Evolutionary conservation across 148 eudicot genomes (phyloP).

Genomic region (Heliosperma pusillum): DNA sequence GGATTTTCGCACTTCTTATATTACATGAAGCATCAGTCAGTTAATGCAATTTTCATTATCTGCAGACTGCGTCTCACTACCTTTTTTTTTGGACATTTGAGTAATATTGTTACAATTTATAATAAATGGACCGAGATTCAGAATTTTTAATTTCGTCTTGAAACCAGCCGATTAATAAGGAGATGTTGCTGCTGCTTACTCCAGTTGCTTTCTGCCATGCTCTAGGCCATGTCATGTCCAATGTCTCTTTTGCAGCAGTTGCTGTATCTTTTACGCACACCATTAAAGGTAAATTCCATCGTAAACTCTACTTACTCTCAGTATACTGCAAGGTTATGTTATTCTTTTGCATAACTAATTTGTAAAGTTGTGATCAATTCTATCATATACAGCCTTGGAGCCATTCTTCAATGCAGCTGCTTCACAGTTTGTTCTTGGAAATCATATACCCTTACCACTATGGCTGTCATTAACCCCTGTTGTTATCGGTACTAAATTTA

Average conservation of each 20-base stretch:
- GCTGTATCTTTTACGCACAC: slow-evolving; percentile 99
- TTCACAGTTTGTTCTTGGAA: slow-evolving; percentile 88
- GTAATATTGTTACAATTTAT: no score
- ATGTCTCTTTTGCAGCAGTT: slow-evolving; percentile 94
- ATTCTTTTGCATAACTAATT: neutral
- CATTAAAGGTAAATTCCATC: slow-evolving; percentile 71
- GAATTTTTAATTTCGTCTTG: neutral
- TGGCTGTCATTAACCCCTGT: slow-evolving; percentile 96
- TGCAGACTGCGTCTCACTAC: no score
- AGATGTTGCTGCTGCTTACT: slow-evolving; percentile 73
- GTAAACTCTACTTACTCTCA: no score
- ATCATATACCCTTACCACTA: slow-evolving; percentile 60
- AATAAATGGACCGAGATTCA: no score
- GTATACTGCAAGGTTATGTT: neutral
- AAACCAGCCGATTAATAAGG: slow-evolving; percentile 69
- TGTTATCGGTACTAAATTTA: slow-evolving; percentile 56
- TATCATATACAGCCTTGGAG: slow-evolving; percentile 64
- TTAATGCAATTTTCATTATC: no score
- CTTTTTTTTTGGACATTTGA: no score
- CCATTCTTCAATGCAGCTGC: slow-evolving; percentile 99
- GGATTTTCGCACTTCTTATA: no score
- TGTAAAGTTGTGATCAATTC: neutral
- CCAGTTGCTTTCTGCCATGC: slow-evolving; percentile 95
- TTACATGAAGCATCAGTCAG: no score
- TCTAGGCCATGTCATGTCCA: slow-evolving; percentile 90